Evolutionary conservation across 75 land plant species (phyloP), one percentile per base, ranked within the genome.

Genomic region (Pinus tabuliformis): DNA sequence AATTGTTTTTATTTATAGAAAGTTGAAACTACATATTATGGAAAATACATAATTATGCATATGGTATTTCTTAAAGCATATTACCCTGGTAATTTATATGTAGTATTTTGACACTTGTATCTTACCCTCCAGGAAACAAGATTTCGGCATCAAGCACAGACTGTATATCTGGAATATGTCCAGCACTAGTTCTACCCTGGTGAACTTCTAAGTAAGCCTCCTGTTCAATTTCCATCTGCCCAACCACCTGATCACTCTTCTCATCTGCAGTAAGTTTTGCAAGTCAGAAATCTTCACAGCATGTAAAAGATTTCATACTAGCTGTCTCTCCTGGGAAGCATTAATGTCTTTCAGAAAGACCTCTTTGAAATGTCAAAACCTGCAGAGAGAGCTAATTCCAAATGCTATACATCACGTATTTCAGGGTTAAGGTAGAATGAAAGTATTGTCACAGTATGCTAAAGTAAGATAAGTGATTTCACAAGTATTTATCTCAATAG

Each of bases 191-290:
- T 73, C n/a, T 30, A 18, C 49, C 54, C 52, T 70, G 72, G 22
- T 7, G 6, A 4, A 20, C 52, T 73, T 52, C 74, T 56, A 22
- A 22, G 20, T 58, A 21, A 56, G 26, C 24, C 30, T 73, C 18
- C 74, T 24, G 20, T 73, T 14, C 36, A 26, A 56, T 26, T 73
- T 73, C 58, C 74, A 5, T 42, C 74, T 73, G 58, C 9, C 18
- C 45, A 28, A 15, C 74, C 15, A 18, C 56, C 82, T 81, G 79
- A 33, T 39, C 42, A 39, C 62, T 62, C 86, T 65, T 80, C 80
- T 74, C 73, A 83, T 88, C 92, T 90, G 90, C 86, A 86, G 72
- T 62, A 77, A 56, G 56, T 60, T 81, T 57, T 72, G n/a, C 56
- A 57, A 16, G 72, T 83, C 15, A 86, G 73, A 73, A 73, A 28